These are phyloP conservation scores for Auricularia sp. DNA, from an alignment of 768 basidiomycete genomes.

Conservation along the genomic window DNA sequence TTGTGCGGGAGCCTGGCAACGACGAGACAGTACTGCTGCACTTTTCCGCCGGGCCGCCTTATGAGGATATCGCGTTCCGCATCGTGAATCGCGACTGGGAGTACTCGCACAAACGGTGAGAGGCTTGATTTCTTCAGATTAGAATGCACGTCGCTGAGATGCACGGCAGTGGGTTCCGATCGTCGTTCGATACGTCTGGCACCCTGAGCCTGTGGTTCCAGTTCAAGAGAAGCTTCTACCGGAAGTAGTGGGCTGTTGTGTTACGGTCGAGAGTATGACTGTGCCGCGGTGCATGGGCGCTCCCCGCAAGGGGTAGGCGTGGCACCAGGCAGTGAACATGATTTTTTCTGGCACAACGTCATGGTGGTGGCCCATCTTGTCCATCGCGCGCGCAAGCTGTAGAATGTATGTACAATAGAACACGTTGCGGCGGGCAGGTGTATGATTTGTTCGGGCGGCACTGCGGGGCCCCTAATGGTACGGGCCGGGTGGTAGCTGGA, in stretches of 20 bases:
- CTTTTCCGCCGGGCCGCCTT: conserved; percentile 94
- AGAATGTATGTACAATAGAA: background rate
- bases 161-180: background rate
- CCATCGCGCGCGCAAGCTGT: background rate
- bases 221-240: conserved; percentile 2
- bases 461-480: too few species aligned
- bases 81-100: conserved; percentile 99
- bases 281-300: conserved; percentile 4
- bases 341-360: background rate
- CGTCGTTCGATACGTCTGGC: background rate
- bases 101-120: conserved; percentile 87
- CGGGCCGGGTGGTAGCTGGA: too few species aligned
- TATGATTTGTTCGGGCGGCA: background rate
- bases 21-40: conserved; percentile 89
- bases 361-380: background rate
- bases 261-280: background rate
- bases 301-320: conserved; percentile 3
- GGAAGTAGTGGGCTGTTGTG: background rate
- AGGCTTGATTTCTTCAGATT: too few species aligned
- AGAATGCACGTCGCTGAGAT: conserved; percentile 1
- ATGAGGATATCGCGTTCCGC: conserved; percentile 97
- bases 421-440: background rate
- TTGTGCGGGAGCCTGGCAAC: conserved; percentile 88
- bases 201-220: conserved; percentile 2
- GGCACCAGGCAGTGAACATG: conserved; percentile 7